phyloP scores from a whole-genome alignment of 2,329 filamentous ascomycete species.

The Penicillium sp. region DNA sequence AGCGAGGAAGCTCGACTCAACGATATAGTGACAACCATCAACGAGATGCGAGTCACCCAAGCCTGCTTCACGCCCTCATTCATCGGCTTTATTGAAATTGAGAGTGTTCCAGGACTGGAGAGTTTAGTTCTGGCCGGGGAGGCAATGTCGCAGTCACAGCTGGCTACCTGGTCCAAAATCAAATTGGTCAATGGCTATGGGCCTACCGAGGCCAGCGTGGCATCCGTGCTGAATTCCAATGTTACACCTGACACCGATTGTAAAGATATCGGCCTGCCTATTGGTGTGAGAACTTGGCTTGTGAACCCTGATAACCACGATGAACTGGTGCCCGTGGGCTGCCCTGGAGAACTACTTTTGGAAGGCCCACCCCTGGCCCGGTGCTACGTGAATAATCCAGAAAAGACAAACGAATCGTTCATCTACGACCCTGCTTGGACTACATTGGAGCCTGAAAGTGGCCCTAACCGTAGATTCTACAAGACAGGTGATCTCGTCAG shows the following conservation, averaged over 20 bases:
- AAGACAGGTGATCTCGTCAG: slow-evolving; percentile 44
- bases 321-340: slow-evolving; percentile 44
- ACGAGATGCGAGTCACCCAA: slow-evolving; percentile 54
- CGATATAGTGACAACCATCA: slow-evolving; percentile 53
- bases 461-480: slow-evolving; percentile 36
- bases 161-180: slow-evolving; percentile 40
- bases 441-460: slow-evolving; percentile 33
- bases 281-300: slow-evolving; percentile 41
- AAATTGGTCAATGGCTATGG: slow-evolving; percentile 47
- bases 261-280: slow-evolving; percentile 38
- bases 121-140: slow-evolving; percentile 48
- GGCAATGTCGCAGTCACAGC: slow-evolving; percentile 48
- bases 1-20: slow-evolving; percentile 50
- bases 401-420: slow-evolving; percentile 60
- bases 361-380: slow-evolving; percentile 59
- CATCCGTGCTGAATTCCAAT: slow-evolving; percentile 35
- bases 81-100: slow-evolving; percentile 48
- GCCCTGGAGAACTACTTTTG: slow-evolving; percentile 40
- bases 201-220: slow-evolving; percentile 45
- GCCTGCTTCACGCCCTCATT: slow-evolving; percentile 62
- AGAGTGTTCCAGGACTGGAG: slow-evolving; percentile 46
- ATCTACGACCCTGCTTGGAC: slow-evolving; percentile 58
- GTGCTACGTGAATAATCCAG: slow-evolving; percentile 60
- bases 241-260: slow-evolving; percentile 34
- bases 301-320: slow-evolving; percentile 43